Conservation (phyloP, 2,329 filamentous ascomycete species). For the Cercospora brassicicola region DNA sequence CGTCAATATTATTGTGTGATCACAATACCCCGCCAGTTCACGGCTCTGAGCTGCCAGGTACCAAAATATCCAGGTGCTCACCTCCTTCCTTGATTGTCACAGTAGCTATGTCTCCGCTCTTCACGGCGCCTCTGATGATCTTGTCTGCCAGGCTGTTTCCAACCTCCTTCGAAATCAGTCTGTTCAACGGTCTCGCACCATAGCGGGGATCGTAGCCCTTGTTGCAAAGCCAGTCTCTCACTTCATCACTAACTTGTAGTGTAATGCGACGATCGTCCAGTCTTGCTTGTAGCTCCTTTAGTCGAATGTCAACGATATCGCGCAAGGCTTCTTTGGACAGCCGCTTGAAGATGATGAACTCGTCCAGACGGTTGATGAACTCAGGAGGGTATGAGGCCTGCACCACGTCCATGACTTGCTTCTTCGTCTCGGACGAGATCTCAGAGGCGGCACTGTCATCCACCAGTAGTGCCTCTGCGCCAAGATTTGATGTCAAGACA, state of each 20-base stretch:
- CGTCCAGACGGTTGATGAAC: conserved; percentile 94
- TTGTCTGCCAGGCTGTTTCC: conserved; percentile 84
- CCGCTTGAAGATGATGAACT: conserved; percentile 94
- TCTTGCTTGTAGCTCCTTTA: conserved; percentile 77
- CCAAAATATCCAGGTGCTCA: conserved; percentile 36
- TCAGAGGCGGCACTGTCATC: conserved; percentile 36
- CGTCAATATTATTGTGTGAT: neutral
- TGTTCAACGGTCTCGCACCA: conserved; percentile 85
- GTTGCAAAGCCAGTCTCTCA: conserved; percentile 83
- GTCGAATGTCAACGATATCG: conserved; percentile 90
- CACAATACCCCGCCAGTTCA: neutral
- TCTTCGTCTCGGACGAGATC: conserved; percentile 70
- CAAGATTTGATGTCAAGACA: conserved; percentile 92
- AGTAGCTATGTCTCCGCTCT: conserved; percentile 69
- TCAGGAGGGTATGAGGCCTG: conserved; percentile 75
- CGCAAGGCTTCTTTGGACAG: conserved; percentile 74
- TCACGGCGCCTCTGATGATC: conserved; percentile 83
- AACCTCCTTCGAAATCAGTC: conserved; percentile 86
- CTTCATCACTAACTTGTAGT: conserved; percentile 67
- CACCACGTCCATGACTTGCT: conserved; percentile 86
- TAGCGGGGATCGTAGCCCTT: conserved; percentile 88
- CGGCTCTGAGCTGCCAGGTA: neutral
- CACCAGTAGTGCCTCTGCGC: conserved; percentile 81
- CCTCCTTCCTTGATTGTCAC: conserved; percentile 66
- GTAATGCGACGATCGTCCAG: conserved; percentile 83